These are phyloP conservation scores for Cryptomeria japonica DNA, from an alignment of 75 land plant species.

Conservation along the genomic window DNA sequence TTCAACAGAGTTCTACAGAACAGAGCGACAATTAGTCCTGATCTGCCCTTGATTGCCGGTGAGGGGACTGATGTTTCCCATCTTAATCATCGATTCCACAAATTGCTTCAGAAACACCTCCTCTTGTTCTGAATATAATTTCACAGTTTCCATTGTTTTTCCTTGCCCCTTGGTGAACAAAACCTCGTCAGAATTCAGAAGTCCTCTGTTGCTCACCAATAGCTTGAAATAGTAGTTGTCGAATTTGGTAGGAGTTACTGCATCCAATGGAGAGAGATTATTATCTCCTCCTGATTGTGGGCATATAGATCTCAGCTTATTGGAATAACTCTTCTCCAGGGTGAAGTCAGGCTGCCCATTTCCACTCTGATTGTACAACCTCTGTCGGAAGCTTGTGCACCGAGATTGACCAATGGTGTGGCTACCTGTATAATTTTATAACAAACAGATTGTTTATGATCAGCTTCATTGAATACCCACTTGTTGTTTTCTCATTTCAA, in stretches of 20 bases:
- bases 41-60: conserved; percentile 60
- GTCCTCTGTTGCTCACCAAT: conserved; percentile 42
- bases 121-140: conserved; percentile 46
- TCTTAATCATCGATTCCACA: conserved; percentile 62
- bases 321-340: conserved; percentile 33
- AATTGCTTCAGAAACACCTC: conserved; percentile 61
- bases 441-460: too few relatives aligned
- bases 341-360: conserved; percentile 55
- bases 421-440: conserved; percentile 40
- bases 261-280: conserved; percentile 54
- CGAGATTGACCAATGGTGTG: conserved; percentile 82
- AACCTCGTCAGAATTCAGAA: conserved; percentile 55
- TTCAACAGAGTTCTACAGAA: neutral
- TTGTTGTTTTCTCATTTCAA: neutral
- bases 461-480: too few relatives aligned
- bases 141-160: conserved; percentile 43
- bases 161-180: conserved; percentile 31
- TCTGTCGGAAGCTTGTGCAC: conserved; percentile 65
- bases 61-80: conserved; percentile 66
- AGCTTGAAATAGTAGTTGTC: conserved; percentile 82
- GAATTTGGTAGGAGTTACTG: conserved; percentile 22
- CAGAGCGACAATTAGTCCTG: conserved; percentile 66
- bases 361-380: conserved; percentile 74
- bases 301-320: conserved; percentile 39
- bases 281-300: conserved; percentile 69